Evolutionary conservation across 768 basidiomycete species (phyloP), one percentile per base, ranked within the genome.

Genomic region (Udeniomyces megalosporus): DNA sequence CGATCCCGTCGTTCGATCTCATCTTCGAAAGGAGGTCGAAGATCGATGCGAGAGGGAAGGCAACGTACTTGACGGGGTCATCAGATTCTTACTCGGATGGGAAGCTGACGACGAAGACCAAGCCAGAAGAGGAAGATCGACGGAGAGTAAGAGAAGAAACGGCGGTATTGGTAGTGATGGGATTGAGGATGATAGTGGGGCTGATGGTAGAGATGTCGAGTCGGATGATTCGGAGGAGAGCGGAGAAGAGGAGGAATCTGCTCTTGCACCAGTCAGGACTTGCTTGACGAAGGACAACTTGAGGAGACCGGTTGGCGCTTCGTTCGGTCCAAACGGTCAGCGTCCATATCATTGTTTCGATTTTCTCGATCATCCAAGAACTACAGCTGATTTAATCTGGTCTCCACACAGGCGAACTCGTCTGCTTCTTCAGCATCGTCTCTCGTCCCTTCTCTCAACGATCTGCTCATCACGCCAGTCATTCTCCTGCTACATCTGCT

Each of bases 311-410:
- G 88, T 86, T 1, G 89, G 91, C 69, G 90, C 87, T 2, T 80
- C 83, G 0, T 93, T 92, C 76, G 86, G 89, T 1, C 86, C 86
- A 0, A 88, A 88, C 70, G 91, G 90, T 88, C 62, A 50, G 77
- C 55, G 17, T 31, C 7, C n/a, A 11, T 15, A 12, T 51, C 49
- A 10, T 55, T 20, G 22, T 42, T 51, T 55, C 14, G n/a, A 22
- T 14, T 45, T 26, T 22, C 61, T 56, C n/a, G n/a, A n/a, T n/a
- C n/a, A n/a, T 38, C 5, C 38, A 3, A 42, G 26, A 15, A 28
- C 38, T 38, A 56, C 34, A 22, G 10, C 54, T 7, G 14, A 34
- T 2, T 24, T 56, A 31, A n/a, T 20, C 12, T 42, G 29, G 11
- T 4, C 2, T 34, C 29, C 47, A 24, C 17, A 28, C 66, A 92